Evolutionary conservation across 2,329 filamentous ascomycete genomes (phyloP), one percentile per base, ranked within the genome.

Genomic region (Alternaria incomplexa): DNA sequence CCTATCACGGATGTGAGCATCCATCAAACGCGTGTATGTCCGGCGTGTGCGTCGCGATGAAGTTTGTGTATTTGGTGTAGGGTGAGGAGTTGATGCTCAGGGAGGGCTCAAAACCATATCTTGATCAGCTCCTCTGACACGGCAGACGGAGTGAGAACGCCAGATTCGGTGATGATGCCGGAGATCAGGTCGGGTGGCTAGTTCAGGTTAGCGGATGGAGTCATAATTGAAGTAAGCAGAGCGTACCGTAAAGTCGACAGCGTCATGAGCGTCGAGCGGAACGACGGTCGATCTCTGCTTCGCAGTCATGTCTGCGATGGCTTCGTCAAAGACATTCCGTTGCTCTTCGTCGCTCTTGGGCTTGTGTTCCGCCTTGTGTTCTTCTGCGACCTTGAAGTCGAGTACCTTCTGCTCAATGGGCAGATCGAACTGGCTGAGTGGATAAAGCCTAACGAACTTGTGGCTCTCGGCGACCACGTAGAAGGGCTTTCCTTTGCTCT

Each of bases 401-500:
- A 96, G 85, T 13, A 96, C 86, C 32, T 88, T 86, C 80, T 97
- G 93, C 75, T 91, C 87, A 68, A 97, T 89, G 0, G 92, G 92
- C 62, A 97, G 83, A 75, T 96, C 92, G 62, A 90, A 88, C 80
- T 97, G 93, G 66, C 90, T 89, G 22, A 96, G 83, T 1, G 95
- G 93, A 73, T 94, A 96, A 58, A 96, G 86, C 73, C 93, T 87
- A 48, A 96, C 93, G 77, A 99, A 97, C 82, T 99, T 99, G 84
- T 99, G 96, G 73, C 92, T 96, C 83, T 99, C 96, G 1, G 91
- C 91, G 6, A 96, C 93, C 17, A 97, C 93, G 75, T 96, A 97
- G 71, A 98, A 93, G 0, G 91, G 91, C 66, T 92, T 90, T 43
- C 90, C 88, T 64, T 87, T 86, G 13, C 87, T 87, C 73, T 90